These are phyloP conservation scores for Chytridium lagenaria DNA, from an alignment of 371 early-diverging fungal species.

Conservation along the genomic window DNA sequence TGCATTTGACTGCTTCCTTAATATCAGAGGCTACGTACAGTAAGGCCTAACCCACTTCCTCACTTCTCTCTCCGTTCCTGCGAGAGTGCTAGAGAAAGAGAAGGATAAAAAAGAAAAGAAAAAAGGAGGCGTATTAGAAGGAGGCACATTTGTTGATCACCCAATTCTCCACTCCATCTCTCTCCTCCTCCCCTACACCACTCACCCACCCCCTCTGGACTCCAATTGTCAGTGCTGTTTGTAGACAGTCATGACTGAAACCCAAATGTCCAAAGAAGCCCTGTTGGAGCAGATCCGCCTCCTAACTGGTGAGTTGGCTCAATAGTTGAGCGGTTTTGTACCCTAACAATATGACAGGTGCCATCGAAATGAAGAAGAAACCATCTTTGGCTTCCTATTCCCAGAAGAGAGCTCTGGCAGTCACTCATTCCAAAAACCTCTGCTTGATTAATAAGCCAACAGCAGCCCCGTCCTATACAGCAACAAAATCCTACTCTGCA, in stretches of 20 bases:
- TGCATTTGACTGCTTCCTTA: no score
- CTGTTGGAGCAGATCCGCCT: slow-evolving; percentile 1
- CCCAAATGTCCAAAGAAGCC: not conserved
- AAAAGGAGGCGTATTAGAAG: not conserved
- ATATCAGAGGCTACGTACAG: no score
- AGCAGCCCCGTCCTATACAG: not conserved
- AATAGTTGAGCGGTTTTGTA: no score
- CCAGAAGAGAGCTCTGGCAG: not conserved
- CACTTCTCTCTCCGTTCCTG: no score
- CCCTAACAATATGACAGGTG: not conserved
- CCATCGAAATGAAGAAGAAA: not conserved
- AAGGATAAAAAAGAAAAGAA: not conserved
- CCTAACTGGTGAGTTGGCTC: not conserved
- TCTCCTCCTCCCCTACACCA: not conserved
- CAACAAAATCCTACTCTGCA: no score
- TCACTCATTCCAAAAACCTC: not conserved
- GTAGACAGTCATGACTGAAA: not conserved
- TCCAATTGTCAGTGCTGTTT: no score
- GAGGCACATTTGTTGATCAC: no score
- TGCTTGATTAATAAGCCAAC: not conserved
- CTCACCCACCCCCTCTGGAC: not conserved
- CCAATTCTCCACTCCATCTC: no score
- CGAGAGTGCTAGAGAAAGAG: no score
- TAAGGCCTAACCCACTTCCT: no score
- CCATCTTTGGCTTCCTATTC: not conserved